A percentile compares a stretch with the other conserved stretches of the same genome.
Evolutionary conservation across 2,329 filamentous ascomycete species (phyloP).

Genomic region (Graphiopsis chlorocephala): DNA sequence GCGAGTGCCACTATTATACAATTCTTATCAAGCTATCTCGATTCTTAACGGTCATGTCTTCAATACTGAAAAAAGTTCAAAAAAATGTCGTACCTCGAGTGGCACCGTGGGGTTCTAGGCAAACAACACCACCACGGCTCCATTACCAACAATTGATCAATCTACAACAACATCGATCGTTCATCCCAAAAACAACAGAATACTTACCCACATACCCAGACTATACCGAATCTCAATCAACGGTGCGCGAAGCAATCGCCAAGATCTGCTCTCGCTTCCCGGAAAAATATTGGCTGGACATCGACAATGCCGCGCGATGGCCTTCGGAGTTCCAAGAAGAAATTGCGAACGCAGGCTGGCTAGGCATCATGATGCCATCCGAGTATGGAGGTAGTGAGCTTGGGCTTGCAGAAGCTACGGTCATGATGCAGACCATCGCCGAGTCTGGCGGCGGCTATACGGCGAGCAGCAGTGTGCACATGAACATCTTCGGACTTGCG

Average conservation of each 20-base stretch:
- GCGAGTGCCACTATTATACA: background rate
- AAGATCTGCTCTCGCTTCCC: slow-evolving; percentile 45
- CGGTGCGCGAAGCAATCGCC: slow-evolving; percentile 44
- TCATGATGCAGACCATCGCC: slow-evolving; percentile 50
- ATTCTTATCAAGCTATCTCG: too few species aligned
- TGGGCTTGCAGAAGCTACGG: slow-evolving; percentile 42
- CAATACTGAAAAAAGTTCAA: too few species aligned
- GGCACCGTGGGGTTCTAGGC: background rate
- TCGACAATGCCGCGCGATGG: slow-evolving; percentile 39
- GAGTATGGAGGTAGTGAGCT: slow-evolving; percentile 44
- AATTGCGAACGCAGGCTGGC: slow-evolving; percentile 43
- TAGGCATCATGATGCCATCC: slow-evolving; percentile 46
- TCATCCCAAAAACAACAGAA: slow-evolving; percentile 26
- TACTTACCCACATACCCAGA: slow-evolving; percentile 35
- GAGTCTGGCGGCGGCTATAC: slow-evolving; percentile 46
- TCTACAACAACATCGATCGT: background rate
- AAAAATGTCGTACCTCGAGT: background rate
- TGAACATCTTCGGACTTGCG: slow-evolving; percentile 49
- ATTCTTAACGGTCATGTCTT: background rate
- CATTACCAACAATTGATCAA: background rate
- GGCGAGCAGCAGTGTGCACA: slow-evolving; percentile 44
- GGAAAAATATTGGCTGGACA: slow-evolving; percentile 43
- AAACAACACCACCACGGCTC: background rate
- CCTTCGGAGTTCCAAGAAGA: slow-evolving; percentile 42
- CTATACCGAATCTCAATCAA: slow-evolving; percentile 41